A percentile compares a stretch with the other conserved stretches of the same genome.
phyloP scores from a whole-genome alignment of 345 rosid species.

The Angophora floribunda region DNA sequence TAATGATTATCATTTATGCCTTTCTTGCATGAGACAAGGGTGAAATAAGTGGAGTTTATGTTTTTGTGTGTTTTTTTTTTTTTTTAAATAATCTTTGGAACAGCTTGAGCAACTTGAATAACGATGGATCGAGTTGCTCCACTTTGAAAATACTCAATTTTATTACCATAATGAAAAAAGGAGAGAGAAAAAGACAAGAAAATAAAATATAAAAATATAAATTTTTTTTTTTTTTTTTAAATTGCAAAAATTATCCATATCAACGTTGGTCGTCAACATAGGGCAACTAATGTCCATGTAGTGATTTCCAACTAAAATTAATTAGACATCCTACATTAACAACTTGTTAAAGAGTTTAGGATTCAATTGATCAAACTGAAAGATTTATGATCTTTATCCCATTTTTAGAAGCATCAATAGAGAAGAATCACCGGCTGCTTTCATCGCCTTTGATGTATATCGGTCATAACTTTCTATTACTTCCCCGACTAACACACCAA shows the following conservation, averaged over 20 bases:
- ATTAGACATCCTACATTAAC: fast-evolving
- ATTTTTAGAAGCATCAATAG: not conserved
- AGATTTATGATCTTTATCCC: not conserved
- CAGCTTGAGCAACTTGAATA: not conserved
- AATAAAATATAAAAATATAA: too few species aligned
- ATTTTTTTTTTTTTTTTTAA: too few species aligned
- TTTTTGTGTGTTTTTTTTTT: too few species aligned
- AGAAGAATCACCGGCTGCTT: not conserved
- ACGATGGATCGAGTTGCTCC: not conserved
- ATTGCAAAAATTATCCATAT: fast-evolving
- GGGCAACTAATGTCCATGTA: fast-evolving
- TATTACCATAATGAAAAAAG: not conserved
- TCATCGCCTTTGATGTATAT: not conserved
- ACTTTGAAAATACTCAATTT: not conserved
- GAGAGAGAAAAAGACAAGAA: too few species aligned
- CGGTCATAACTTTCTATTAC: not conserved
- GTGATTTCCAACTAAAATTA: fast-evolving
- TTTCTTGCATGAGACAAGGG: too few species aligned
- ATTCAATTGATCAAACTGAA: not conserved
- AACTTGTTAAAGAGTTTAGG: not conserved
- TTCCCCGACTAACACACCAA: too few species aligned
- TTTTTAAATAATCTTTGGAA: too few species aligned
- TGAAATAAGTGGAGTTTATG: too few species aligned
- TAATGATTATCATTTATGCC: too few species aligned
- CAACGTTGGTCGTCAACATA: fast-evolving